Conservation (phyloP, 140 eudicot genomes). For the Stevia rebaudiana region DNA sequence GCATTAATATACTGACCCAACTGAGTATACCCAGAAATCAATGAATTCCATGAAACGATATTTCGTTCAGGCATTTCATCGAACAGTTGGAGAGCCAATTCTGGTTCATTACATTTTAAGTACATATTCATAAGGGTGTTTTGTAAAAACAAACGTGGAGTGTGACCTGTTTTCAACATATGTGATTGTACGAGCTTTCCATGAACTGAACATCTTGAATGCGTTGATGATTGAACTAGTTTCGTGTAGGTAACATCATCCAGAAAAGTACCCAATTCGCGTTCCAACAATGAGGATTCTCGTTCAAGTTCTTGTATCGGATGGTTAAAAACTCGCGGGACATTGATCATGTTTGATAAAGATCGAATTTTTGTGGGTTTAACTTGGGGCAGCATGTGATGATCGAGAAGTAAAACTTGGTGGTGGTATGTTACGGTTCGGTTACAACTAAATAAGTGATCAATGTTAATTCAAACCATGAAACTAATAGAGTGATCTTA, state of each 20-base stretch:
- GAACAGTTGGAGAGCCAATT: conserved; percentile 33
- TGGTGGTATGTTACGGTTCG: too few species aligned
- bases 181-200: conserved; percentile 47
- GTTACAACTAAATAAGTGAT: too few species aligned
- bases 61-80: conserved; percentile 47
- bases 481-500: too few species aligned
- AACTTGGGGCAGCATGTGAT: conserved; percentile 22
- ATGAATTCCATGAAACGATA: conserved; percentile 42
- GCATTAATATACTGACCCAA: conserved; percentile 26
- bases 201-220: conserved; percentile 20
- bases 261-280: conserved; percentile 9
- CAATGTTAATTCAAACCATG: too few species aligned
- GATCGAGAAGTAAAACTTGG: conserved; percentile 1
- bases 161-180: conserved; percentile 35
- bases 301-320: conserved; percentile 2
- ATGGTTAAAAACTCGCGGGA: not conserved
- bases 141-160: conserved; percentile 27
- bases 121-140: conserved; percentile 45
- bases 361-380: conserved; percentile 29
- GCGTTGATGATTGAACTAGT: conserved; percentile 30
- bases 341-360: conserved; percentile 20
- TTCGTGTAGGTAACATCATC: conserved; percentile 29
- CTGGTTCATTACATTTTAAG: conserved; percentile 34
- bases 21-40: conserved; percentile 40
- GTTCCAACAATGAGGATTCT: not conserved